Percentiles rank a stretch among this genome's conserved stretches.
Evolutionary conservation across 257 asterid genomes (phyloP).

Genomic region (Solanum medicagineum): DNA sequence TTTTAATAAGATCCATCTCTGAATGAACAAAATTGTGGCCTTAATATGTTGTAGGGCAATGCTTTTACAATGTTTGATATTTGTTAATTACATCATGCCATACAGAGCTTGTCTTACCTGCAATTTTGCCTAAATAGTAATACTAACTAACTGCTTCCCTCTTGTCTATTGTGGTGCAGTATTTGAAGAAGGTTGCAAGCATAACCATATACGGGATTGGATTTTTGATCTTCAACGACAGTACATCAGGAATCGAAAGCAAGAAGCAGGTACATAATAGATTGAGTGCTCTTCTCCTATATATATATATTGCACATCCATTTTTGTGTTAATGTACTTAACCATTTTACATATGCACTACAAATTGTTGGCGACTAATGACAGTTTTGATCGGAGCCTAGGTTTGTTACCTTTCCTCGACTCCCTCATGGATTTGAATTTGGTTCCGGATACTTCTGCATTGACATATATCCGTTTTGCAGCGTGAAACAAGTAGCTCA

Average conservation of each 20-base stretch:
- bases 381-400: not conserved
- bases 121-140: not conserved
- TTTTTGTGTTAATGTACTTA: not conserved
- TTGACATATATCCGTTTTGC: not conserved
- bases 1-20: too few species aligned
- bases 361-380: not conserved
- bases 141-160: not conserved
- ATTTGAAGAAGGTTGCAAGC: slow-evolving; percentile 50
- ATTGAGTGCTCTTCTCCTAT: not conserved
- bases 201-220: slow-evolving; percentile 67
- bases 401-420: not conserved
- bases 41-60: slow-evolving; percentile 46
- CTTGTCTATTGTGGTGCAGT: not conserved
- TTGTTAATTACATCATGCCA: not conserved
- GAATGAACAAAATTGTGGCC: not conserved
- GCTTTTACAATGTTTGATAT: slow-evolving; percentile 66
- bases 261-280: slow-evolving; percentile 47
- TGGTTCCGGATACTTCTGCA: not conserved
- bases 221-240: slow-evolving; percentile 39
- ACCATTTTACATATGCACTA: not conserved
- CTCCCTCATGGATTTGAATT: not conserved
- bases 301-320: not conserved
- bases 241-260: slow-evolving; percentile 5
- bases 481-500: not conserved
- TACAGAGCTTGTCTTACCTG: not conserved